Conservation (phyloP, 805 yeast species). For the Kluyveromyces wickerhamii region DNA sequence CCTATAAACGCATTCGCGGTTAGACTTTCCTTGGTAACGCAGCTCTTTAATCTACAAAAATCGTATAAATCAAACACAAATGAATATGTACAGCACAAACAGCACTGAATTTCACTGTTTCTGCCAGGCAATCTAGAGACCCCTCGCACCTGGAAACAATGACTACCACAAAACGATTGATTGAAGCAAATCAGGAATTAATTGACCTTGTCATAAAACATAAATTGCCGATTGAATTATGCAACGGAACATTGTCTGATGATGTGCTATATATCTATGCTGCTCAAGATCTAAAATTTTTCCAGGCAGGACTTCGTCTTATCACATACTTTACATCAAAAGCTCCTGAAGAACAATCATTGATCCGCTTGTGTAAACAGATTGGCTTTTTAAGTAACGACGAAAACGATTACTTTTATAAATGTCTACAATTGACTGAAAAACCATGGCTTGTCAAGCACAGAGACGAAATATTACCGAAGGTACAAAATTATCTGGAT, state of each 20-base stretch:
- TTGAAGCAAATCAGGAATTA: slow-evolving; percentile 17
- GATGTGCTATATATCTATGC: slow-evolving; percentile 37
- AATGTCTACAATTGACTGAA: slow-evolving; percentile 17
- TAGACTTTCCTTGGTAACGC: too few species aligned
- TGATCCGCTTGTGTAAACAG: slow-evolving; percentile 39
- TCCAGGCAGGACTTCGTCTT: slow-evolving; percentile 35
- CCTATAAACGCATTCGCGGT: too few species aligned
- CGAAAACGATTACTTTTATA: slow-evolving; percentile 42
- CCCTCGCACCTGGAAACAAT: too few species aligned
- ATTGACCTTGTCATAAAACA: slow-evolving; percentile 33
- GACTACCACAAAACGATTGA: slow-evolving; percentile 20
- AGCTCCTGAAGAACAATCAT: slow-evolving; percentile 34
- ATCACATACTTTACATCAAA: slow-evolving; percentile 38
- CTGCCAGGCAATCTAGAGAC: too few species aligned
- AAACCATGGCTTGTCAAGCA: slow-evolving; percentile 14
- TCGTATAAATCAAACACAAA: too few species aligned
- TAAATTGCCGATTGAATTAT: slow-evolving; percentile 37
- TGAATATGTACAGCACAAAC: too few species aligned
- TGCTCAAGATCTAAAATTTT: slow-evolving; percentile 42
- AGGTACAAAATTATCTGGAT: slow-evolving; percentile 34
- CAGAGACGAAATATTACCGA: slow-evolving; percentile 19
- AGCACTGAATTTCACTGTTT: too few species aligned
- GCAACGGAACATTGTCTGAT: slow-evolving; percentile 39
- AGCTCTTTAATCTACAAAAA: too few species aligned
- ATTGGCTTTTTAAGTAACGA: slow-evolving; percentile 42